Evolutionary conservation across 768 basidiomycete species (phyloP), one percentile per base, ranked within the genome.

Genomic region (Podaxis sp.): DNA sequence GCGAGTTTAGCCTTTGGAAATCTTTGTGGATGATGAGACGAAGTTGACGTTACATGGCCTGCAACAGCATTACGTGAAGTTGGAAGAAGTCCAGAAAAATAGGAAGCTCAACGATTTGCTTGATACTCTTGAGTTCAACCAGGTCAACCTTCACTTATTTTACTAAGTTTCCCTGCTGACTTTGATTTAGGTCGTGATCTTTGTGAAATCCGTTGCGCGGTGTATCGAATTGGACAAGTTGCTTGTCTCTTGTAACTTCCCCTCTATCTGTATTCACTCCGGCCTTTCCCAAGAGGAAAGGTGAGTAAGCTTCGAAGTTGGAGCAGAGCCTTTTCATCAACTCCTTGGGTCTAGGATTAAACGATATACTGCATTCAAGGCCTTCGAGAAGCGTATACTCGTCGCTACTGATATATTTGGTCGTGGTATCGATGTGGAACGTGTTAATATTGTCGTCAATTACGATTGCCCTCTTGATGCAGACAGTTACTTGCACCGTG

Each of bases 321-420:
- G 51, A 11, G 37, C 1, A 13, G 21, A 28, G 18, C 2, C 23
- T 37, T 50, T 50, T 28, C 66, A 52, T 52, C 57, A 40, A 70
- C 40, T 58, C 40, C 44, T 36, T 21, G 52, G 53, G 36, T 57
- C 18, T 65, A 96, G 95, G 61, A 98, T 99, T 73, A 84, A 83
- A 60, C 91, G 96, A 14, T 99, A 98, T 77, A 91, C 92, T 27
- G 93, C 95, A 38, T 99, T 99, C 84, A 99, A 99, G 77, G 92
- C 93, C 16, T 99, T 99, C 66, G 97, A 99, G 80, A 99, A 98
- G 78, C 94, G 97, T 65, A 98, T 99, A 65, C 83, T 99, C 18
- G 97, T 99, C 44, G 96, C 95, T 18, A 99, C 97, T 18, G 97
- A 99, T 73, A 98, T 99, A 66, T 99, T 99, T 63, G 97, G 97